phyloP scores from a whole-genome alignment of 106 monocot species.

The Vanilla planifolia region DNA sequence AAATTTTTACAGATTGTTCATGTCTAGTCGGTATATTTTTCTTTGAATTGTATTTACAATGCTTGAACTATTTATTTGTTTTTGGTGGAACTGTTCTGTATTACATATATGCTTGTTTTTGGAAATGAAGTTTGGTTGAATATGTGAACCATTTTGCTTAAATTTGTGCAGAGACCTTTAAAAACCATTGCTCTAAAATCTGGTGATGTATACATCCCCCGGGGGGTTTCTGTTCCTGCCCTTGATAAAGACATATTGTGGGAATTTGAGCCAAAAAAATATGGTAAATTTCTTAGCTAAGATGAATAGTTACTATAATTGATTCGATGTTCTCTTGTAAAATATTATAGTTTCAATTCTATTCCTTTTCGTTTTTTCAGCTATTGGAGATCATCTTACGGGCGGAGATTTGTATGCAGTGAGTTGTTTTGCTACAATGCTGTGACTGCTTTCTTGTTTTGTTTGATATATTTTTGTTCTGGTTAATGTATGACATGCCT shows the following conservation, averaged over 20 bases:
- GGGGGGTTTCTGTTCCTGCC: conserved; percentile 97
- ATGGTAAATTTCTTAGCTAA: conserved; percentile 34
- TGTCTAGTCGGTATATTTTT: not conserved
- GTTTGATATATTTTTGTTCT: not conserved
- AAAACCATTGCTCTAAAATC: conserved; percentile 96
- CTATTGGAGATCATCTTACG: conserved; percentile 77
- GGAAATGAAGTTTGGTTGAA: not conserved
- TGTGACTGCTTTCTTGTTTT: not conserved
- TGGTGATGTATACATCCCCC: conserved; percentile 96
- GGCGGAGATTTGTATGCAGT: conserved; percentile 99
- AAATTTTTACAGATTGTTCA: not conserved
- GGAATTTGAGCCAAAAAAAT: conserved; percentile 89
- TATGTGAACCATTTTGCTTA: not conserved
- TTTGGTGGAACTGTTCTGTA: too few species aligned
- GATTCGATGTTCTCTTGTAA: not conserved
- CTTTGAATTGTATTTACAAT: not conserved
- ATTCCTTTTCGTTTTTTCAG: conserved; percentile 24
- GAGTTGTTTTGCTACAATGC: conserved; percentile 24
- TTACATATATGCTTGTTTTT: too few species aligned
- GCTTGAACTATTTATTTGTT: too few species aligned
- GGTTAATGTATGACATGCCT: not conserved
- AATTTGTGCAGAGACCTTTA: conserved; percentile 53
- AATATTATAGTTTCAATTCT: not conserved
- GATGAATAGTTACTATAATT: conserved; percentile 1
- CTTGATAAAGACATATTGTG: conserved; percentile 88